A percentile compares a stretch with the other conserved stretches of the same genome.
phyloP scores from a whole-genome alignment of 768 basidiomycete genomes.

The Wakefieldia striispora region DNA sequence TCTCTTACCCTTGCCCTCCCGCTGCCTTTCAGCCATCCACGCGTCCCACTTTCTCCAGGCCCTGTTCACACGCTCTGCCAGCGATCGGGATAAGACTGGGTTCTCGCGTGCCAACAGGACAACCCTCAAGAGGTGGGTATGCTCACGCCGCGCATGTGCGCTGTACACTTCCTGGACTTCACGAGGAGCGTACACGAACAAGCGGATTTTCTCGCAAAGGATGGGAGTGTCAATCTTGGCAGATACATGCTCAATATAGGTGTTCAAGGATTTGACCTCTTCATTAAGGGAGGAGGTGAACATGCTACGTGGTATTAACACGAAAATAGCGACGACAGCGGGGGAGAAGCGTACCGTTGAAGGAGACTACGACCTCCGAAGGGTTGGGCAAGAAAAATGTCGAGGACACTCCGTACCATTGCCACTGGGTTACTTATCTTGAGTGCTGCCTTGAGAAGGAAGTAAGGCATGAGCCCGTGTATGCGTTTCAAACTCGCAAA shows the following conservation, averaged over 20 bases:
- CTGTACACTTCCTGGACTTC: constrained; percentile 87
- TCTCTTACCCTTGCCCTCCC: constrained; percentile 32
- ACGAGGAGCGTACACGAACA: constrained; percentile 82
- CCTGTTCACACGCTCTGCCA: constrained; percentile 77
- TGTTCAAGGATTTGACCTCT: constrained; percentile 81
- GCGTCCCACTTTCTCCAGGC: constrained; percentile 74
- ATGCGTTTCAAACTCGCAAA: constrained; percentile 87
- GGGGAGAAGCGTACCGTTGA: constrained; percentile 58
- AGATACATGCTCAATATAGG: constrained; percentile 84
- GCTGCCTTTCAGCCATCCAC: constrained; percentile 65
- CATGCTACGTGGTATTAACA: constrained; percentile 56
- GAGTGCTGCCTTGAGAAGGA: constrained; percentile 89
- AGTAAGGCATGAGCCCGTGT: constrained; percentile 97
- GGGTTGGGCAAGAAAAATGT: constrained; percentile 94
- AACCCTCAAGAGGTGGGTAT: constrained; percentile 71
- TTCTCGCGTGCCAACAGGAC: constrained; percentile 78
- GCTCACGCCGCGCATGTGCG: constrained; percentile 71
- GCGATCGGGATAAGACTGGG: constrained; percentile 70
- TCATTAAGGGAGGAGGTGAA: constrained; percentile 91
- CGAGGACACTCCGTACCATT: constrained; percentile 91
- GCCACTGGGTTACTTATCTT: constrained; percentile 93
- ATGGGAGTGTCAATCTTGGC: constrained; percentile 87
- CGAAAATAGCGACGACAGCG: constrained; percentile 1
- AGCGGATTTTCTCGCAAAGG: constrained; percentile 83
- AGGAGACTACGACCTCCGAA: constrained; percentile 92